A percentile compares a stretch with the other conserved stretches of the same genome.
Evolutionary conservation across 1,284 basidiomycete species (phyloP).

Genomic region (Rhodotorula sp.): DNA sequence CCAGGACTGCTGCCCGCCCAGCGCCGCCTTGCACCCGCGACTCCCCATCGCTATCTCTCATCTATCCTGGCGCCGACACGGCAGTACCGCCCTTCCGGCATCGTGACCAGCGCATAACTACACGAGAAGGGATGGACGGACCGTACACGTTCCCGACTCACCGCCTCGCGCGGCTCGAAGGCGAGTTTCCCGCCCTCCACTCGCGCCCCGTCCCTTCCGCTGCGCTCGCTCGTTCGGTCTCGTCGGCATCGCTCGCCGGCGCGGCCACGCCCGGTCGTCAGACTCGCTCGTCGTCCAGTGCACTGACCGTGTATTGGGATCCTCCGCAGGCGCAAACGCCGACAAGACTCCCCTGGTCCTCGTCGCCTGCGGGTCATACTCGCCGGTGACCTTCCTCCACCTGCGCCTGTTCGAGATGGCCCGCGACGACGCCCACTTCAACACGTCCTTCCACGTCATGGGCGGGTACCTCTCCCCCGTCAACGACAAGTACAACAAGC

Average conservation of each 20-base stretch:
- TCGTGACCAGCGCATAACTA: neutral
- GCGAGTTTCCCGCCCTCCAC: conserved; percentile 15
- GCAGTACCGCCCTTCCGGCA: neutral
- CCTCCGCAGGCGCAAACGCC: neutral
- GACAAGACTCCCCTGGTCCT: conserved; percentile 46
- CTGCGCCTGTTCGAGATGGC: conserved; percentile 48
- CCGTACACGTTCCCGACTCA: conserved; percentile 35
- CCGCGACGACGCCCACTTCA: conserved; percentile 41
- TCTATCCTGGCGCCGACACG: neutral
- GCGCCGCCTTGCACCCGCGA: no score
- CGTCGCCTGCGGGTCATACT: conserved; percentile 47
- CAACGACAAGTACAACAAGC: conserved; percentile 47
- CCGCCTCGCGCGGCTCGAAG: conserved; percentile 23
- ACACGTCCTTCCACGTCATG: conserved; percentile 44
- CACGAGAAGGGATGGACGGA: conserved; percentile 26
- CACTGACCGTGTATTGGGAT: neutral
- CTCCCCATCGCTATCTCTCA: no score
- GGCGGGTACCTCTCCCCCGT: conserved; percentile 47
- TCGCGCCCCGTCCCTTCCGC: neutral
- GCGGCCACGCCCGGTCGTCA: neutral
- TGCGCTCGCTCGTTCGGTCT: neutral
- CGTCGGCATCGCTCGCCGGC: neutral
- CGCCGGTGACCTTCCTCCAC: conserved; percentile 47
- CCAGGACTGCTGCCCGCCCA: no score
- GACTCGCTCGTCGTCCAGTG: neutral